A percentile compares a stretch with the other conserved stretches of the same genome.
phyloP scores from a whole-genome alignment of 73 alveolate genomes.

The Paramecium primaurelia region DNA sequence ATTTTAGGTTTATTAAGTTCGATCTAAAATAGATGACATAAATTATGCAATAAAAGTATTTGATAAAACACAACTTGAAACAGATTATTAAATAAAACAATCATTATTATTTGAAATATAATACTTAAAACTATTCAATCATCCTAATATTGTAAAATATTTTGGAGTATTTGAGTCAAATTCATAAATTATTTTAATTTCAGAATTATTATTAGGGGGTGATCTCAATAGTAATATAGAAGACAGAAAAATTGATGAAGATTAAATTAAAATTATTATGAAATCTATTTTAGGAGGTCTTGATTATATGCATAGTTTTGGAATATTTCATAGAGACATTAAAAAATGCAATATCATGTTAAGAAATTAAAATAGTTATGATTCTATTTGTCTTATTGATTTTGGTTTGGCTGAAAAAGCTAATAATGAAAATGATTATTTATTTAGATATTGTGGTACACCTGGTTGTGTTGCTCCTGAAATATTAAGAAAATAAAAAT shows the following conservation, averaged over 20 bases:
- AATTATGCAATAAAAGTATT: constrained; percentile 7
- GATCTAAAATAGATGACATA: not conserved
- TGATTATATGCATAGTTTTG: not conserved
- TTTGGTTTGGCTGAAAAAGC: not conserved
- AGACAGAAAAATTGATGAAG: constrained; percentile 19
- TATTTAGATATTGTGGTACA: constrained; percentile 43
- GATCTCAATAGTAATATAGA: not conserved
- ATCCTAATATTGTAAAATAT: constrained; percentile 71
- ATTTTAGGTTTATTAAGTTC: constrained; percentile 15
- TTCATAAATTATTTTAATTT: constrained; percentile 15
- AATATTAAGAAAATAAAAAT: constrained; percentile 37
- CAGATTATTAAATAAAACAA: constrained; percentile 42
- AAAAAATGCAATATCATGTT: not conserved
- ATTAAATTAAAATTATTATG: not conserved
- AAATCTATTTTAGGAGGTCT: not conserved
- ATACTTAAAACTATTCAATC: constrained; percentile 70
- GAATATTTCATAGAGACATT: constrained; percentile 7
- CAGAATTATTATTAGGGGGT: constrained; percentile 35
- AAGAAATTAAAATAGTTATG: not conserved
- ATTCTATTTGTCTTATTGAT: not conserved
- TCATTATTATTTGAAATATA: constrained; percentile 71
- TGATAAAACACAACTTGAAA: constrained; percentile 46
- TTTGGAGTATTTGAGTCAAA: constrained; percentile 70
- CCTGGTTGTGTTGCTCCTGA: constrained; percentile 64
- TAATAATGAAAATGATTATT: not conserved